These are phyloP conservation scores for Alisma plantagoaquatica DNA, from an alignment of 106 monocot genomes.

Conservation along the genomic window DNA sequence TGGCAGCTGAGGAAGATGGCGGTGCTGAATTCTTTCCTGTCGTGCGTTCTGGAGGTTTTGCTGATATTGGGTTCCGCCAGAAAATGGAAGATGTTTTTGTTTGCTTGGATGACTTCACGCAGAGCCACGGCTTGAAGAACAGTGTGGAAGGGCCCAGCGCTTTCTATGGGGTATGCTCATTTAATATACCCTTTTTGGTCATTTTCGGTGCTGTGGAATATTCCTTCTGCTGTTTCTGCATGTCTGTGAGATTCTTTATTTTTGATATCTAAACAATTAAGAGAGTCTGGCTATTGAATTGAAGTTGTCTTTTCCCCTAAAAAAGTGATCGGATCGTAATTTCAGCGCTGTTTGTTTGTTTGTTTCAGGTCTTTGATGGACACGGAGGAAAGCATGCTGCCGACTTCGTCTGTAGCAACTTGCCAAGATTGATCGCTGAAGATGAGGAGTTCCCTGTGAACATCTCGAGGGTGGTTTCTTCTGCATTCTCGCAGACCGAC, in stretches of 20 bases:
- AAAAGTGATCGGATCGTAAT: too few species aligned
- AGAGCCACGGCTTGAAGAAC: slow-evolving; percentile 34
- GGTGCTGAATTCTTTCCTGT: slow-evolving; percentile 44
- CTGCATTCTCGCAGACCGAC: slow-evolving; percentile 76
- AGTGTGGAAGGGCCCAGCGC: slow-evolving; percentile 49
- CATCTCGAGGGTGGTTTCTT: slow-evolving; percentile 58
- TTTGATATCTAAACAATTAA: too few species aligned
- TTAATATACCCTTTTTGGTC: too few species aligned
- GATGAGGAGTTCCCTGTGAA: slow-evolving; percentile 54
- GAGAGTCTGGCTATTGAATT: too few species aligned
- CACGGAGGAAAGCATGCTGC: slow-evolving; percentile 95
- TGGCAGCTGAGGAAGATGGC: slow-evolving; percentile 16
- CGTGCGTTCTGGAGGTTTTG: slow-evolving; percentile 73
- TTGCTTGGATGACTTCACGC: slow-evolving; percentile 58
- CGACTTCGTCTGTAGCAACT: slow-evolving; percentile 68
- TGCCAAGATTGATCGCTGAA: slow-evolving; percentile 53
- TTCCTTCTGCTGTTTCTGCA: too few species aligned
- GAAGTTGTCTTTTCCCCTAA: too few species aligned
- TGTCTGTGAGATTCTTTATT: too few species aligned
- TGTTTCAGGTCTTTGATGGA: slow-evolving; percentile 93
- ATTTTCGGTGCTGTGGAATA: too few species aligned
- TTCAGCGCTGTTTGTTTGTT: too few species aligned
- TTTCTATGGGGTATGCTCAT: slow-evolving; percentile 69
- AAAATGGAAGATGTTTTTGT: slow-evolving; percentile 81
- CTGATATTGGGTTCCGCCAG: slow-evolving; percentile 60